Conservation (phyloP, 805 yeast species). For the Wickerhamiella vanderwaltii region DNA sequence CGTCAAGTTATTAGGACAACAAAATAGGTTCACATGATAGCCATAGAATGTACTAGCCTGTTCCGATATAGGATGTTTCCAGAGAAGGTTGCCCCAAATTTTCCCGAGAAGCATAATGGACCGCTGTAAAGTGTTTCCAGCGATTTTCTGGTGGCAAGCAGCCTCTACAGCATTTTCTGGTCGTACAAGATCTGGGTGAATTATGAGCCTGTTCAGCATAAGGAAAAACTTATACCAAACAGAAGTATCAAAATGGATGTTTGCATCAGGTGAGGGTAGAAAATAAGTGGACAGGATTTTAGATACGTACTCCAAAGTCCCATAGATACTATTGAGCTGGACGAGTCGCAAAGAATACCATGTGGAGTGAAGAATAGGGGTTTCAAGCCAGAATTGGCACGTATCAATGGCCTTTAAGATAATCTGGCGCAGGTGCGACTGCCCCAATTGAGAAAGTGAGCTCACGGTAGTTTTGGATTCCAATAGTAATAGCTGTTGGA, state of each 20-base stretch:
- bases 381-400: slow-evolving; percentile 1
- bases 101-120: not conserved
- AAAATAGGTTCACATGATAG: slow-evolving; percentile 4
- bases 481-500: slow-evolving; percentile 1
- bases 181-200: not conserved
- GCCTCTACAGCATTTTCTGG: not conserved
- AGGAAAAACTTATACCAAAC: slow-evolving; percentile 4
- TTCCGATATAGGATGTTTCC: slow-evolving; percentile 1
- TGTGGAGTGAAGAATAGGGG: not conserved
- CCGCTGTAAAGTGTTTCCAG: not conserved
- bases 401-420: not conserved
- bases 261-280: slow-evolving; percentile 1
- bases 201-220: not conserved
- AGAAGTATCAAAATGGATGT: slow-evolving; percentile 1
- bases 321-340: not conserved
- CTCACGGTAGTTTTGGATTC: not conserved
- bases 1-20: slow-evolving; percentile 6
- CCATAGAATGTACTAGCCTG: not conserved
- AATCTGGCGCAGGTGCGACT: slow-evolving; percentile 2
- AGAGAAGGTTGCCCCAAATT: not conserved
- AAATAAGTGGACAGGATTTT: not conserved
- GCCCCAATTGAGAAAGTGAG: not conserved
- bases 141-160: not conserved
- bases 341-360: slow-evolving; percentile 1
- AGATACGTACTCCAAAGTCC: not conserved